phyloP scores from a whole-genome alignment of 2,329 filamentous ascomycete genomes.

The Beauveria pseudobassiana region DNA sequence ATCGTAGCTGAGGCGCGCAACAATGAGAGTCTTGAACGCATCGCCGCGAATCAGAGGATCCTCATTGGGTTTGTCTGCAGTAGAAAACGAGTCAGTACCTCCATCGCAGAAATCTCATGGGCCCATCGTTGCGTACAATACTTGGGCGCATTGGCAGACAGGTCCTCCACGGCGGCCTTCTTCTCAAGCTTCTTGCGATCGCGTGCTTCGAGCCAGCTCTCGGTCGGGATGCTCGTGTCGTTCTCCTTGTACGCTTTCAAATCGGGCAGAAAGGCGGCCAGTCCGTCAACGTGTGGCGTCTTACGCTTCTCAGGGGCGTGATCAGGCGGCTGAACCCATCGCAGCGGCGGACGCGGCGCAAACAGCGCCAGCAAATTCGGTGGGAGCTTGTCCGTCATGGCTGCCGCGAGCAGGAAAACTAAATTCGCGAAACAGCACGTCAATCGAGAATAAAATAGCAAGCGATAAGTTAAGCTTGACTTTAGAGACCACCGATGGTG shows the following conservation, averaged over 20 bases:
- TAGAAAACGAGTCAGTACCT: conserved; percentile 14
- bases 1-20: conserved; percentile 83
- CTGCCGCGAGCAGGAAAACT: conserved; percentile 14
- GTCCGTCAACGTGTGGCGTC: conserved; percentile 63
- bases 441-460: not conserved
- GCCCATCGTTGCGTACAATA: conserved; percentile 40
- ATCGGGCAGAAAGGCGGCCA: conserved; percentile 68
- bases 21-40: conserved; percentile 90
- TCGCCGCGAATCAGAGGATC: conserved; percentile 89
- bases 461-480: not conserved
- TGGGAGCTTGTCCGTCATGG: conserved; percentile 94
- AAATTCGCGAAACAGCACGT: not conserved
- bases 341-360: conserved; percentile 83
- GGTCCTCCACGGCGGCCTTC: conserved; percentile 56
- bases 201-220: conserved; percentile 86
- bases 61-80: conserved; percentile 67
- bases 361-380: conserved; percentile 90
- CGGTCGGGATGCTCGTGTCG: conserved; percentile 70
- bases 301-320: conserved; percentile 74
- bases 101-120: conserved; percentile 5
- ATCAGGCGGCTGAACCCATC: conserved; percentile 80
- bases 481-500: not conserved
- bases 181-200: conserved; percentile 80
- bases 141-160: conserved; percentile 56
- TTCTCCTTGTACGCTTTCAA: conserved; percentile 72